Base-by-base conservation (phyloP, 1,284 basidiomycete genomes). In the Boletus semigastroideus region DNA sequence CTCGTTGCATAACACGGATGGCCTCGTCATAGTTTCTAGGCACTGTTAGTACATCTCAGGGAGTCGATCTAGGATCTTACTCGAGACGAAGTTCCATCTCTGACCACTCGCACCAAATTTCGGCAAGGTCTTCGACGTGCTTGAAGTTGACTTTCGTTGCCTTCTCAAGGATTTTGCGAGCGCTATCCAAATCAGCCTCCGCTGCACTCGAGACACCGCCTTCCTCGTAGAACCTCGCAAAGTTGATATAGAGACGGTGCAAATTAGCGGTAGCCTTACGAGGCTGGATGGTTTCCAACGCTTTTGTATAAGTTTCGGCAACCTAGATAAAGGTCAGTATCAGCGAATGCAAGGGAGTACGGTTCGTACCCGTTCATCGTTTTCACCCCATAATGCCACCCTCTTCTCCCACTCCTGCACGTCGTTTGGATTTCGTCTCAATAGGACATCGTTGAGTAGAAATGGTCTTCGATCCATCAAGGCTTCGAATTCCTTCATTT, bases 351-450 rank as follows among this genome's bases (percentile, higher is more conserved):
- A 20, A 46, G 34, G 27, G 33, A 33, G 8, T 13, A 19, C 1
- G 11, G 14, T 42, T 31, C 70, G 25, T 61, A 89, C 89, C 78
- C 94, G 94, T 60, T 90, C 92, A 68, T 99, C 96, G 62, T 98
- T 83, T 46, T 93, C 87, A 13, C 90, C 96, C 81, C 87, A 94
- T 38, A 99, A 72, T 4, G 93, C 93, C n/a, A 98, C 84, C 11
- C 95, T 79, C 74, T 99, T 99, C 74, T 98, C 96, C 97, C 97
- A 99, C 69, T 99, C 97, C 63, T 97, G 94, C 0, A 99, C 96
- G 63, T 99, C 97, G 65, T 98, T 93, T 1, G 94, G 92, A 75
- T 99, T 99, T 60, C 97, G 78, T 51, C 97, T 78, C 25, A 99
- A 73, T 28, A 99, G 73, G 3, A 99, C 97, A 61, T 98, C 95